phyloP scores from a whole-genome alignment of 108 stramenopile genomes.

The Mediolabrus comicus region DNA sequence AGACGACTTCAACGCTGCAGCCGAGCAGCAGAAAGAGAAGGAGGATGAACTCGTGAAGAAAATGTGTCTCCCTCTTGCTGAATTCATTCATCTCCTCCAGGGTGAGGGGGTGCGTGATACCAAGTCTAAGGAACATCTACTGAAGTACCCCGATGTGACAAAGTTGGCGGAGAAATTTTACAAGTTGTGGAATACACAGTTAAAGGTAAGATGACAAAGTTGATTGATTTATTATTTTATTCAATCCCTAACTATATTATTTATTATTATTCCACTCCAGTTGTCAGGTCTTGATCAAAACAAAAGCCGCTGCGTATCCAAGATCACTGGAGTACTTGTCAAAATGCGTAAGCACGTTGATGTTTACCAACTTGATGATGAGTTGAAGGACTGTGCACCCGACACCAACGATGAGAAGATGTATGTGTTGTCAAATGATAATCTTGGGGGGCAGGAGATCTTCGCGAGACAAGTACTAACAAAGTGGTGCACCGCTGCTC shows the following conservation, averaged over 20 bases:
- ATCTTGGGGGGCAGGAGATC: not conserved
- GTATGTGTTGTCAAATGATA: not conserved
- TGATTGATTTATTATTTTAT: not conserved
- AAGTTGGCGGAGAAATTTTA: not conserved
- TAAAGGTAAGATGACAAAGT: not conserved
- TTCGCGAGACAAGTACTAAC: not conserved
- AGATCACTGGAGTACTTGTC: not conserved
- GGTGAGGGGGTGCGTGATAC: too few species aligned
- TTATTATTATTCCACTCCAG: too few species aligned
- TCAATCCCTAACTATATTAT: too few species aligned
- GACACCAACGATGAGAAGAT: not conserved
- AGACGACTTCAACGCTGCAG: too few species aligned
- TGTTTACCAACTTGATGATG: not conserved
- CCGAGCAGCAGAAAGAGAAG: too few species aligned
- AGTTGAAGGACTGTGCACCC: not conserved
- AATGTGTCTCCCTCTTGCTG: too few species aligned
- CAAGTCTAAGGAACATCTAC: too few species aligned
- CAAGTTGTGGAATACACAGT: not conserved
- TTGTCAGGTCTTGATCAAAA: too few species aligned
- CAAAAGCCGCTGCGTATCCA: not conserved
- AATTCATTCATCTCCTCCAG: too few species aligned
- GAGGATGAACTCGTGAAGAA: too few species aligned
- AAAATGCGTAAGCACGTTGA: not conserved
- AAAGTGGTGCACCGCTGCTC: not conserved
- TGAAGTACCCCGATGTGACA: not conserved